These are phyloP conservation scores for Aspergillus mulundensis DNA, from an alignment of 495 filamentous ascomycete genomes.

Conservation along the genomic window DNA sequence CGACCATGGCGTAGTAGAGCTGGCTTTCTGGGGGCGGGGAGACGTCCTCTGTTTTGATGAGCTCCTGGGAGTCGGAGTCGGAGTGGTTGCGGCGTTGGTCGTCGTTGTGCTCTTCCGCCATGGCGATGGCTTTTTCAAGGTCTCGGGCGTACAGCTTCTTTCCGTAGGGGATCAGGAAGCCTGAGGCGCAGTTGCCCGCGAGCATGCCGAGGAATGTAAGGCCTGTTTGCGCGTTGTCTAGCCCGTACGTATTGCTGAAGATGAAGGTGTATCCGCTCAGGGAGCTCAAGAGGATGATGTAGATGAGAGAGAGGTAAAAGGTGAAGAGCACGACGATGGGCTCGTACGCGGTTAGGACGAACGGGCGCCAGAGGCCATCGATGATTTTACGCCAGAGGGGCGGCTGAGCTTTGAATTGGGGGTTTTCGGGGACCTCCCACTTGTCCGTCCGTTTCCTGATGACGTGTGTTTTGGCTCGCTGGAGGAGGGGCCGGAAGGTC, in stretches of 20 bases:
- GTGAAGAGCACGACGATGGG: slow-evolving; percentile 9
- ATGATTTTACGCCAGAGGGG: too few relatives aligned
- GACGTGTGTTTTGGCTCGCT: background rate
- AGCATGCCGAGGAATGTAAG: background rate
- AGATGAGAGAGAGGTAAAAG: slow-evolving; percentile 9
- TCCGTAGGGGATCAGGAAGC: background rate
- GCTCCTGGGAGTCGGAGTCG: too few relatives aligned
- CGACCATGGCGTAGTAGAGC: slow-evolving; percentile 12
- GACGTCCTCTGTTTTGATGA: background rate
- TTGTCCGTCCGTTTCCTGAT: background rate
- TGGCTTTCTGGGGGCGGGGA: background rate
- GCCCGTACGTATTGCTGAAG: slow-evolving; percentile 3
- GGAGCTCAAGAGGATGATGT: slow-evolving; percentile 13
- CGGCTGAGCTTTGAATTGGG: background rate
- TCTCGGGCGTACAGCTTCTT: too few relatives aligned
- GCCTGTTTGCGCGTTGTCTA: background rate
- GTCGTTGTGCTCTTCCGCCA: too few relatives aligned
- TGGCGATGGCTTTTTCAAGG: too few relatives aligned
- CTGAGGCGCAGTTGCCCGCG: background rate
- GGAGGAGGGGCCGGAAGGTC: background rate
- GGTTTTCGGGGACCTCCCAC: background rate
- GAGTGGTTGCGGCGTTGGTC: too few relatives aligned
- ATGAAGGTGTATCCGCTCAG: slow-evolving; percentile 13
- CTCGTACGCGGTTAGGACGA: background rate
- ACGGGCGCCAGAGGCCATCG: background rate